Percentiles rank a stretch among this genome's conserved stretches.
These are phyloP conservation scores for Jaminaea rosea DNA, from an alignment of 1,284 basidiomycete genomes.

Conservation along the genomic window DNA sequence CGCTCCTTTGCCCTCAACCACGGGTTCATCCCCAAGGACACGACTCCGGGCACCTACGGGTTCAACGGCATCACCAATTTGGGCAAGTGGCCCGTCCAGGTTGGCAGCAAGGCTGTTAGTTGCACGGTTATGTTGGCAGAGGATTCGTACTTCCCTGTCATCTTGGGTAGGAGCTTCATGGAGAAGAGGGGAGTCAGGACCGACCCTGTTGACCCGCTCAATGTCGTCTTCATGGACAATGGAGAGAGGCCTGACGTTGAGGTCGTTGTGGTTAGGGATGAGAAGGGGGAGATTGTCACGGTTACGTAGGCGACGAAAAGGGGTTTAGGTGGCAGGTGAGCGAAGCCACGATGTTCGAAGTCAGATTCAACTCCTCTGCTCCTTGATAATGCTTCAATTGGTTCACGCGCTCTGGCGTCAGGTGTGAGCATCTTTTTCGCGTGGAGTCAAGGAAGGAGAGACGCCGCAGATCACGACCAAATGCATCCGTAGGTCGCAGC, in stretches of 20 bases:
- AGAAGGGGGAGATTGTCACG: conserved; percentile 43
- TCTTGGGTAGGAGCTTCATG: conserved; percentile 85
- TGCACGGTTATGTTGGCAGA: conserved; percentile 64
- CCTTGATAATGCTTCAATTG: too few species aligned
- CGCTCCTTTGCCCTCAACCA: conserved; percentile 82
- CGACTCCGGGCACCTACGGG: conserved; percentile 59
- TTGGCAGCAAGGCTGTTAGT: conserved; percentile 51
- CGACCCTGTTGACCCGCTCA: conserved; percentile 61
- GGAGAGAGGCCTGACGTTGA: conserved; percentile 60
- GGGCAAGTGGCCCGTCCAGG: conserved; percentile 49
- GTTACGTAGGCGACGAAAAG: conserved; percentile 38
- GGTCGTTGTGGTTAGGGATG: conserved; percentile 44
- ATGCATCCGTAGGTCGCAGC: too few species aligned
- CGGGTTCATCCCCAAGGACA: conserved; percentile 78
- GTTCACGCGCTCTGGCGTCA: too few species aligned
- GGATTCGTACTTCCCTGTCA: conserved; percentile 92
- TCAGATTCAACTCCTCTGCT: too few species aligned
- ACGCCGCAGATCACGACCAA: too few species aligned
- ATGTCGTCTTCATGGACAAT: conserved; percentile 80
- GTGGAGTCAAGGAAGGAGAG: too few species aligned
- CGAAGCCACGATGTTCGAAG: too few species aligned
- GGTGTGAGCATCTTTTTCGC: too few species aligned
- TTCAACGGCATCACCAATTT: conserved; percentile 63
- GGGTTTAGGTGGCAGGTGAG: too few species aligned
- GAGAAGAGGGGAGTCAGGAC: conserved; percentile 72